Evolutionary conservation across 306 rosid species (phyloP).

Genomic region (Mimosa bimucronata): DNA sequence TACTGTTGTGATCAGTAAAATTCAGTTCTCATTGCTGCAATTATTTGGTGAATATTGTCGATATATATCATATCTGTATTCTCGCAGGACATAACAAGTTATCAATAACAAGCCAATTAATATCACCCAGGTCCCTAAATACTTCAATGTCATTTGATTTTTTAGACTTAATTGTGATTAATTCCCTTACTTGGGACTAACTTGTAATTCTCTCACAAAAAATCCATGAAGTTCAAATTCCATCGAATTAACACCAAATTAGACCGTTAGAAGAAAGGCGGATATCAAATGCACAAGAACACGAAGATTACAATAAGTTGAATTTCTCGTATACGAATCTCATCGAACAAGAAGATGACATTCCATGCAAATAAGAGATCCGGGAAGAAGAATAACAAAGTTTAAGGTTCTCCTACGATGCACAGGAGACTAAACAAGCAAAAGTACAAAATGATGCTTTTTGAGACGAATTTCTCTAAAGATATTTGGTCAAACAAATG

Average conservation of each 20-base stretch:
- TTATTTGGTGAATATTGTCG: too few relatives aligned
- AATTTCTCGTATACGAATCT: not conserved
- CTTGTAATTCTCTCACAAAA: too few relatives aligned
- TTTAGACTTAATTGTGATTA: too few relatives aligned
- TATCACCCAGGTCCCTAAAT: too few relatives aligned
- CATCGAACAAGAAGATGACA: not conserved
- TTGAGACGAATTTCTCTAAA: not conserved
- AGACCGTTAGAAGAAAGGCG: not conserved
- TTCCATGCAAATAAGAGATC: not conserved
- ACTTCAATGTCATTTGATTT: too few relatives aligned
- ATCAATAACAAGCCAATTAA: too few relatives aligned
- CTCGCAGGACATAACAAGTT: too few relatives aligned
- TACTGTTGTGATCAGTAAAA: too few relatives aligned
- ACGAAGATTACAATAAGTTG: not conserved
- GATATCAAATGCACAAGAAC: not conserved
- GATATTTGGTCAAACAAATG: not conserved
- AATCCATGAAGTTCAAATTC: not conserved
- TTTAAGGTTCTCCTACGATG: not conserved
- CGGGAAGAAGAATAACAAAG: not conserved
- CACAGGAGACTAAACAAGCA: not conserved
- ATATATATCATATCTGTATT: too few relatives aligned
- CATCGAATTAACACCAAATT: not conserved
- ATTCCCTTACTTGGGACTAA: too few relatives aligned
- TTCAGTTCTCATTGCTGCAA: too few relatives aligned
- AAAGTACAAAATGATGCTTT: not conserved